Evolutionary conservation across 805 yeast species (phyloP).

Genomic region (Saturnispora diversa): DNA sequence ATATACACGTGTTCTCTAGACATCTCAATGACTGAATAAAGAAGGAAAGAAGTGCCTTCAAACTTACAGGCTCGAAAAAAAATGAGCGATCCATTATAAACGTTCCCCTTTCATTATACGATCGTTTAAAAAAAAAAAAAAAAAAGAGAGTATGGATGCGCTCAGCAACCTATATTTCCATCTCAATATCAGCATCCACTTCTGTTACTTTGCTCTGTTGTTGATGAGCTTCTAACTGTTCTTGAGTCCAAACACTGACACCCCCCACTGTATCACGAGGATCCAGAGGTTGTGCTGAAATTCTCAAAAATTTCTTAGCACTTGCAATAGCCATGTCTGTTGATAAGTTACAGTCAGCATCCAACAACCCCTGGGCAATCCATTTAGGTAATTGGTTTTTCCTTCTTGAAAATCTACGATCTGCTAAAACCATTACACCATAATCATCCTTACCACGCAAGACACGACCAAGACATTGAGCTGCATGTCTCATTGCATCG

Average conservation of each 20-base stretch:
- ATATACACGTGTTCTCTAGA: conserved; percentile 57
- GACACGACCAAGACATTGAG: conserved; percentile 96
- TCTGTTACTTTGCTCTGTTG: conserved; percentile 33
- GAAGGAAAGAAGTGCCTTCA: neutral
- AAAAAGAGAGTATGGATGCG: neutral
- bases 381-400: conserved; percentile 88
- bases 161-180: conserved; percentile 23
- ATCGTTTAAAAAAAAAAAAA: conserved; percentile 1
- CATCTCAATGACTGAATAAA: conserved; percentile 15
- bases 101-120: neutral
- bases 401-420: conserved; percentile 81
- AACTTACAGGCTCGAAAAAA: neutral
- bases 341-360: conserved; percentile 84
- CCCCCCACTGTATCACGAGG: conserved; percentile 83
- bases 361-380: conserved; percentile 89
- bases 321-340: conserved; percentile 97
- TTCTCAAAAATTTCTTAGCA: conserved; percentile 84
- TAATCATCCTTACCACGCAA: conserved; percentile 97
- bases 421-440: conserved; percentile 97
- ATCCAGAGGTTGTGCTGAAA: conserved; percentile 89
- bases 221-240: conserved; percentile 56
- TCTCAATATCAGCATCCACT: conserved; percentile 25
- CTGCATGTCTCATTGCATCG: conserved; percentile 99
- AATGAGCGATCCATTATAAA: neutral
- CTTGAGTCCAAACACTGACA: conserved; percentile 83